Base-by-base conservation (phyloP, 2,329 filamentous ascomycete genomes). In the Teratosphaeria nubilosa region DNA sequence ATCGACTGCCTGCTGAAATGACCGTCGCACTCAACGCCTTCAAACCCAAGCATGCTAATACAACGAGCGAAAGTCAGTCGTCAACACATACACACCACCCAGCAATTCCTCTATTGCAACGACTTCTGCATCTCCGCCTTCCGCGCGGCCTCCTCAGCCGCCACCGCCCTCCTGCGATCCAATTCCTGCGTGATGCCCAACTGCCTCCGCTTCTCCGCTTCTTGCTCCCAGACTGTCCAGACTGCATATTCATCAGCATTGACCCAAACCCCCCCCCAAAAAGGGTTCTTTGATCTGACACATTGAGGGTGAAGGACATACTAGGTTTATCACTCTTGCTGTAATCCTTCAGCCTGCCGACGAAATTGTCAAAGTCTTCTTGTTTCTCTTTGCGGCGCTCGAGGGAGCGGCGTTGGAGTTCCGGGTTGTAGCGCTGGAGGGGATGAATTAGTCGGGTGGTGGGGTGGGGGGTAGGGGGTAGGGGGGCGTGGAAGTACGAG, bases 281-380 rank as follows among this genome's bases (percentile, higher is more conserved):
- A n/a, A n/a, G n/a, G n/a, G n/a, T n/a, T n/a, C n/a, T n/a, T n/a
- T n/a, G n/a, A n/a, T n/a, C n/a, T n/a, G n/a, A n/a, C n/a, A n/a
- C n/a, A n/a, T n/a, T n/a, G n/a, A n/a, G n/a, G n/a, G n/a, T n/a
- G n/a, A n/a, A 30, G 27, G 27, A 30, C 86, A 61, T 80, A 95
- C 91, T 95, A 51, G 89, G 89, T 76, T 92, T 96, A 70, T 95
- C 87, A 14, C 87, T 94, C 77, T 91, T 95, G 27, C 90, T 88
- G 72, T 91, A 90, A 67, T 92, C 84, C 79, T 95, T 96, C 70
- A 99, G 75, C 66, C 86, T 85, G 54, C 70, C 81, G 30, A 96
- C 88, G 69, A 96, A 97, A 58, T 91, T 82, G 70, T 96, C 88
- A 67, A 96, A 96, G 59, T 96, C 91, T 73, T 91, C 82, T 69